Conservation (phyloP, 2,329 filamentous ascomycete species). For the Pseudodiploospora longispora region DNA sequence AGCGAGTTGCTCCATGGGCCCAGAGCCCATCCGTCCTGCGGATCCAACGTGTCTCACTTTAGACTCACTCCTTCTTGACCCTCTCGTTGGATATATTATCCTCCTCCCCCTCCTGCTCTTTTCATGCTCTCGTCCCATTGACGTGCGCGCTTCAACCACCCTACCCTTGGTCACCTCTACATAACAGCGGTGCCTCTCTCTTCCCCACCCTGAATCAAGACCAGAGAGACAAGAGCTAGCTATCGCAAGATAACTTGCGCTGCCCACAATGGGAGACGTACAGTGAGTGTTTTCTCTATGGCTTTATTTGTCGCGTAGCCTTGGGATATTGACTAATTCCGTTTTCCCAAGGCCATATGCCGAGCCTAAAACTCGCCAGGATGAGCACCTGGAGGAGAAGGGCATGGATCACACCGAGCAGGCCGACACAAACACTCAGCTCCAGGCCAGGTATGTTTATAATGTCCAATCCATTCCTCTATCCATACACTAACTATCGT, state of each 20-base stretch:
- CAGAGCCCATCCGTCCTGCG: too few species aligned
- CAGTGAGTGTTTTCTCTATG: slow-evolving; percentile 2
- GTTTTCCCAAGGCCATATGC: slow-evolving; percentile 5
- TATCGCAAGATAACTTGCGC: not conserved
- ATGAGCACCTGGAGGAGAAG: slow-evolving; percentile 19
- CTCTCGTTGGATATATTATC: too few species aligned
- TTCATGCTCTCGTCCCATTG: too few species aligned
- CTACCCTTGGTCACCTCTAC: too few species aligned
- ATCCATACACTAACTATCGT: not conserved
- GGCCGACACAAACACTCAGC: slow-evolving; percentile 29
- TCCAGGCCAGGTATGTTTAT: slow-evolving; percentile 33
- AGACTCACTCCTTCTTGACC: too few species aligned
- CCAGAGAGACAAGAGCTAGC: not conserved
- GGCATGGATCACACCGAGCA: slow-evolving; percentile 20
- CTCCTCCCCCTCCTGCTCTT: too few species aligned
- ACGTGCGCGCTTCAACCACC: too few species aligned
- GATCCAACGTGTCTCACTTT: too few species aligned
- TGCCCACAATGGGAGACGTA: slow-evolving; percentile 5
- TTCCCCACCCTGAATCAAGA: too few species aligned
- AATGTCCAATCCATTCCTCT: not conserved
- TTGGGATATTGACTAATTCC: slow-evolving; percentile 1
- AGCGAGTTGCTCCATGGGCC: too few species aligned
- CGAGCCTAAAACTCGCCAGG: slow-evolving; percentile 10
- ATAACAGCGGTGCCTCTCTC: too few species aligned
- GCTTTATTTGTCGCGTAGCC: not conserved